phyloP scores from a whole-genome alignment of 331 rosid genomes.

The Malus hybrid region DNA sequence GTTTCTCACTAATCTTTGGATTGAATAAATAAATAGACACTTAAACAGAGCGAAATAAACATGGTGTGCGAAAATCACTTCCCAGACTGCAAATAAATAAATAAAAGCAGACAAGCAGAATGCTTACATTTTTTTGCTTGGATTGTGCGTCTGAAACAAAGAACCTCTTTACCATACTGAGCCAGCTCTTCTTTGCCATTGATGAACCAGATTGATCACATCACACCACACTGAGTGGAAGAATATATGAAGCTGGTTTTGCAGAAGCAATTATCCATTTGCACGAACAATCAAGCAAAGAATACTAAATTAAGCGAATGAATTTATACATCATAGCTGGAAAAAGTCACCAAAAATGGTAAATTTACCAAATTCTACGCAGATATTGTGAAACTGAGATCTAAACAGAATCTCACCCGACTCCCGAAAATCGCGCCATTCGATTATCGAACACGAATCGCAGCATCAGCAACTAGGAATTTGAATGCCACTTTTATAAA shows the following conservation, averaged over 20 bases:
- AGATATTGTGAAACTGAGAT: slow-evolving; percentile 24
- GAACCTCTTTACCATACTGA: slow-evolving; percentile 48
- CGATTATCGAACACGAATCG: slow-evolving; percentile 29
- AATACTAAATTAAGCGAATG: background rate
- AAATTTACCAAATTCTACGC: slow-evolving; percentile 20
- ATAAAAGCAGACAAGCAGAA: background rate
- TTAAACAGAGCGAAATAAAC: too few species aligned
- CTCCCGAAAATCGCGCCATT: slow-evolving; percentile 8
- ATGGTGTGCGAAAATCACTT: too few species aligned
- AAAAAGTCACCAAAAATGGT: background rate
- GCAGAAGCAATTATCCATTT: background rate
- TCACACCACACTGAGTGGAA: background rate
- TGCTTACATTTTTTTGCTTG: slow-evolving; percentile 52
- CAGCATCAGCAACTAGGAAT: slow-evolving; percentile 27
- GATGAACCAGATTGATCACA: slow-evolving; percentile 19
- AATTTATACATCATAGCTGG: background rate
- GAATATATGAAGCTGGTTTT: slow-evolving; percentile 7
- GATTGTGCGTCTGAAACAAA: slow-evolving; percentile 50
- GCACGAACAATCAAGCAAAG: background rate
- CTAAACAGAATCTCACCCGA: slow-evolving; percentile 16
- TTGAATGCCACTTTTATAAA: slow-evolving; percentile 18
- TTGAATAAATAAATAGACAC: too few species aligned
- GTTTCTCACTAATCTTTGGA: too few species aligned
- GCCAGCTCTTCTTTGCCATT: slow-evolving; percentile 85
- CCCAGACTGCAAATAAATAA: background rate